Conservation (phyloP, 2,329 filamentous ascomycete species). For the Hymenoscyphus infarciens region DNA sequence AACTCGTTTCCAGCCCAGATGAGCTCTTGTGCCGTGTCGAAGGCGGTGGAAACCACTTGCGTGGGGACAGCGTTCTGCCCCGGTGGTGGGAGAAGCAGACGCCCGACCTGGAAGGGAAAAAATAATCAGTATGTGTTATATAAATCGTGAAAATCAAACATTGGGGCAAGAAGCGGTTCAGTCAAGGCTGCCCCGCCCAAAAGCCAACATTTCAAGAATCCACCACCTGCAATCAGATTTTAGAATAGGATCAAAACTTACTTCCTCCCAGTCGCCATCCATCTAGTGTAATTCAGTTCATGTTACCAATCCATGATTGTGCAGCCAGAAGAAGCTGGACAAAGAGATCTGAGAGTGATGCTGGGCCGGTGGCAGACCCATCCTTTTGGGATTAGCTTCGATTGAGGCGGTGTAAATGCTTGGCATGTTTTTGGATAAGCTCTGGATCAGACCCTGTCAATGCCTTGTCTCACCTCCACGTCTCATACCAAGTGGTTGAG, state of each 20-base stretch:
- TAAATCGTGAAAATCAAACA: slow-evolving; percentile 1
- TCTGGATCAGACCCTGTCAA: neutral
- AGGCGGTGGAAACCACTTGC: slow-evolving; percentile 74
- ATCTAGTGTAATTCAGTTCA: slow-evolving; percentile 37
- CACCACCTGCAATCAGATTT: neutral
- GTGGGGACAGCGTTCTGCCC: slow-evolving; percentile 58
- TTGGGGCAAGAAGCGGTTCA: slow-evolving; percentile 12
- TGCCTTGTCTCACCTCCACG: neutral
- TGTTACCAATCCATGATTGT: slow-evolving; percentile 27
- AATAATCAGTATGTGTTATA: neutral
- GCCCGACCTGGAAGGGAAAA: slow-evolving; percentile 60
- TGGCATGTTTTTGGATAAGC: neutral
- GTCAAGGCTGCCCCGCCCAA: slow-evolving; percentile 22
- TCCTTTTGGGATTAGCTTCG: no score
- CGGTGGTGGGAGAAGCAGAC: slow-evolving; percentile 76
- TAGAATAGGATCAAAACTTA: slow-evolving; percentile 37
- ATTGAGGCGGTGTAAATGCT: no score
- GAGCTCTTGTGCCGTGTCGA: slow-evolving; percentile 85
- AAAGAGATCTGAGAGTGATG: neutral
- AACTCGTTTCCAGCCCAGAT: slow-evolving; percentile 89
- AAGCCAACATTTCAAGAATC: neutral
- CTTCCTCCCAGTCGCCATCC: slow-evolving; percentile 68
- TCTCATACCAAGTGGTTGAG: neutral
- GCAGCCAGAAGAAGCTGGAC: neutral
- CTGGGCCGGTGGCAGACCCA: no score